Evolutionary conservation across 805 yeast genomes (phyloP), one percentile per base, ranked within the genome.

Genomic region (Jamesozyma hellenica): DNA sequence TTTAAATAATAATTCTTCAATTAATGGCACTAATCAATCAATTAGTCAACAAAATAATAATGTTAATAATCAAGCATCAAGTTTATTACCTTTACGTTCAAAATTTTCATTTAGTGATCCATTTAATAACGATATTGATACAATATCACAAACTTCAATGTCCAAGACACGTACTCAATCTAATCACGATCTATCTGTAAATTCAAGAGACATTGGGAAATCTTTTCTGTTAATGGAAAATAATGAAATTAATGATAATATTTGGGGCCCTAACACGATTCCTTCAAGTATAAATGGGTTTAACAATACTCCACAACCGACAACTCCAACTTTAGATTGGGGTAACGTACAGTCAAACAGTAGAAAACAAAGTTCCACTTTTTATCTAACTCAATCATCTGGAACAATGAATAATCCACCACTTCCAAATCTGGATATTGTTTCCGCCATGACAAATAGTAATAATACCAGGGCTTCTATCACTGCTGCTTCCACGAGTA

Each of bases 71-170:
- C 27, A 19, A 14, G 12, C 14, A 9, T 37, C 77, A 14, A 56
- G 74, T 35, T 75, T 75, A 28, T 65, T 68, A 41, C 80, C 75
- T 63, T 75, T 42, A 69, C 77, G 83, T 48, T 77, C 83, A n/a
- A 67, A 85, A 48, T 79, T 80, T 51, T 65, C 80, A 29, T 80
- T 80, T 53, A 72, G 79, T 47, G 86, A 79, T 53, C 84, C 85
- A 9, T 72, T 72, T 49, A 59, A 53, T n/a, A 53, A 49, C 27
- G 66, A 63, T 17, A 32, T 51, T 4, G 37, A 39, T 34, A 17
- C 33, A 17, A 40, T 36, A n/a, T 42, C 37, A 37, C 42, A 40
- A n/a, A 21, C 19, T 14, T 25, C 30, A 9, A 15, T 33, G 12
- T 16, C 34, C 4, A 19, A 17, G 18, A 27, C 9, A 25, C n/a